Conservation (phyloP, 441 rosid species). For the Kokia cookei region DNA sequence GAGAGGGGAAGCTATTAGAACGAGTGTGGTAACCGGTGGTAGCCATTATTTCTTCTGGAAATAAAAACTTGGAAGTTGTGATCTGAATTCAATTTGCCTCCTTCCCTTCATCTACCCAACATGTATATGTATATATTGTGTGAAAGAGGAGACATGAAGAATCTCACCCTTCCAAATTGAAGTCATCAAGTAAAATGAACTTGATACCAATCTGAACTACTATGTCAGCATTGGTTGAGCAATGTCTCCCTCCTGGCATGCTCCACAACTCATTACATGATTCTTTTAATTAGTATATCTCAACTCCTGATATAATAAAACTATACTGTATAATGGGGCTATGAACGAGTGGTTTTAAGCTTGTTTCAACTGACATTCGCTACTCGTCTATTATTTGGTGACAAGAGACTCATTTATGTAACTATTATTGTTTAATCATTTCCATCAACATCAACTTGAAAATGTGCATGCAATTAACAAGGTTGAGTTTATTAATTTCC, state of each 20-base stretch:
- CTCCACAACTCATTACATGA: neutral
- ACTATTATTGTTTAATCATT: neutral
- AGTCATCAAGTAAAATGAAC: neutral
- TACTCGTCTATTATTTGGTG: neutral
- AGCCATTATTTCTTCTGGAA: constrained; percentile 8
- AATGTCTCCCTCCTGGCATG: constrained; percentile 5
- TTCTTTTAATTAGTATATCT: neutral
- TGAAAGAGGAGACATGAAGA: neutral
- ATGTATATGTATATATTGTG: too few relatives aligned
- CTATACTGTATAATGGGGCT: neutral
- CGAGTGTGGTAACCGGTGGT: neutral
- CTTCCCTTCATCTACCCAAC: neutral
- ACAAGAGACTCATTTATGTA: neutral
- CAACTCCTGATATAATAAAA: neutral
- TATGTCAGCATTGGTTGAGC: neutral
- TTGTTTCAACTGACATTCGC: neutral
- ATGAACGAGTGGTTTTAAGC: neutral
- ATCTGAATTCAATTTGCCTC: neutral
- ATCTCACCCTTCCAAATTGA: neutral
- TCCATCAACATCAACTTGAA: neutral
- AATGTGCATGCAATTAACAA: neutral
- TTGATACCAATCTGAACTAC: neutral
- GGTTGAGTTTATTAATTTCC: neutral
- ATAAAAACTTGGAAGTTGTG: neutral
- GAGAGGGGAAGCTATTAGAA: constrained; percentile 1